A percentile compares a stretch with the other conserved stretches of the same genome.
Conservation (phyloP, 331 rosid genomes). For the Quercus tomentella region DNA sequence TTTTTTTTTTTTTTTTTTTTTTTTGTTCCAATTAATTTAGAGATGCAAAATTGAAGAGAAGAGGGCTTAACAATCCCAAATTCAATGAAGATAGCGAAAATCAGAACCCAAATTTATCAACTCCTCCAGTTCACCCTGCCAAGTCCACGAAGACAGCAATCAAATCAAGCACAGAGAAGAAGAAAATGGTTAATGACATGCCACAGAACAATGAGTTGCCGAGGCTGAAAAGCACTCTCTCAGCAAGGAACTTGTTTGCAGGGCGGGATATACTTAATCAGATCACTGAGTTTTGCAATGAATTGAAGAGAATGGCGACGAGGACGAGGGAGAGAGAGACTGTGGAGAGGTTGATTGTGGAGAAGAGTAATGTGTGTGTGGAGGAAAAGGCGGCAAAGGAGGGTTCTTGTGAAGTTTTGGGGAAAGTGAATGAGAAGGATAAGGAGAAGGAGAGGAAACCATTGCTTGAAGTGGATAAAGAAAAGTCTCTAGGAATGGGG, state of each 20-base stretch:
- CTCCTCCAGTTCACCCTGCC: constrained; percentile 37
- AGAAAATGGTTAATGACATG: constrained; percentile 29
- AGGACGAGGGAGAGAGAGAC: constrained; percentile 57
- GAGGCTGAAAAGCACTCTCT: constrained; percentile 66
- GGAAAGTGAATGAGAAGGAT: constrained; percentile 35
- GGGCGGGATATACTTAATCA: constrained; percentile 80
- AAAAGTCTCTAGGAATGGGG: constrained; percentile 32
- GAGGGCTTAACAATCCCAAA: constrained; percentile 46
- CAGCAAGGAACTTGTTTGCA: constrained; percentile 66
- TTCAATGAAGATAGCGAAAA: constrained; percentile 61
- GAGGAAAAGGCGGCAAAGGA: constrained; percentile 26
- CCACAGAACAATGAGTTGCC: constrained; percentile 34
- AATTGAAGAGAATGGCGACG: constrained; percentile 65
- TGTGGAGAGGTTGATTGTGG: constrained; percentile 22
- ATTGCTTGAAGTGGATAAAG: constrained; percentile 34
- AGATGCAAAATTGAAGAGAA: constrained; percentile 70
- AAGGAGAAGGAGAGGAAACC: constrained; percentile 44
- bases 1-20: background rate
- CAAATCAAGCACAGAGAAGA: constrained; percentile 86
- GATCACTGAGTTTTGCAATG: constrained; percentile 84
- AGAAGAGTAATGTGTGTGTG: constrained; percentile 21
- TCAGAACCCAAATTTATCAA: constrained; percentile 58
- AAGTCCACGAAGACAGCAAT: constrained; percentile 49
- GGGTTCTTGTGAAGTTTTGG: constrained; percentile 21
- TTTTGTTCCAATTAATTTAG: constrained; percentile 20